Conservation (phyloP, 208 protist genomes). For the Wallacemonas sp. region DNA sequence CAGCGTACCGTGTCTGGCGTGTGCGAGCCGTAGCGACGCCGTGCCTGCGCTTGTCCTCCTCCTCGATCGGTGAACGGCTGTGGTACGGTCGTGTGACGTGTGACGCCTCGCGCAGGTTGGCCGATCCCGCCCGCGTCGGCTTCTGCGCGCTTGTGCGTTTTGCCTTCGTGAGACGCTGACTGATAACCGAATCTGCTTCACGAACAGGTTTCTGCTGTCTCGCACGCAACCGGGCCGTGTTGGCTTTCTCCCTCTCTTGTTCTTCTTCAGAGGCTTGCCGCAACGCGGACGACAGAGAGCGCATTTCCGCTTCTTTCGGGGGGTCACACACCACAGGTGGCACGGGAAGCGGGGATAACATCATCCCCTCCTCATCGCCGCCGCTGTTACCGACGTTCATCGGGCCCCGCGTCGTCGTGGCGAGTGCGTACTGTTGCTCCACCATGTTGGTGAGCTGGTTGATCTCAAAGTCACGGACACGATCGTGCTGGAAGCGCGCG, state of each 20-base stretch:
- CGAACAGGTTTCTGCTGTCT: no score
- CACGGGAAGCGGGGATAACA: no score
- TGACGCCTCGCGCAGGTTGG: neutral
- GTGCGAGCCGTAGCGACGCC: no score
- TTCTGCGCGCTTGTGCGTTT: no score
- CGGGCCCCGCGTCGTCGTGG: no score
- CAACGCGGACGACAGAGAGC: neutral
- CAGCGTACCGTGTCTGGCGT: no score
- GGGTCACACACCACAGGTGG: no score
- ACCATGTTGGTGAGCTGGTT: slow-evolving; percentile 49
- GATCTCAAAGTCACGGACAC: slow-evolving; percentile 61
- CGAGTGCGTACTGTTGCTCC: slow-evolving; percentile 47
- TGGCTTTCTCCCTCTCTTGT: neutral
- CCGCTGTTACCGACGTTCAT: neutral
- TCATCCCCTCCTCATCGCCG: neutral
- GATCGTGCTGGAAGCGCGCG: slow-evolving; percentile 47
- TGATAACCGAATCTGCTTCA: no score
- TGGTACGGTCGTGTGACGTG: slow-evolving; percentile 3
- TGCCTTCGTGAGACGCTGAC: no score
- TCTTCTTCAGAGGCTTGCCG: slow-evolving; percentile 1
- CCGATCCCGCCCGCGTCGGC: neutral
- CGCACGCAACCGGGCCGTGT: neutral
- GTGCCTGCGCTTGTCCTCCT: no score
- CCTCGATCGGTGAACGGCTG: neutral
- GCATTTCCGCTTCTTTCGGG: no score